Percentiles rank a stretch among this genome's conserved stretches.
Evolutionary conservation across 2,329 filamentous ascomycete species (phyloP).

Genomic region (Curvularia eragrostidis): DNA sequence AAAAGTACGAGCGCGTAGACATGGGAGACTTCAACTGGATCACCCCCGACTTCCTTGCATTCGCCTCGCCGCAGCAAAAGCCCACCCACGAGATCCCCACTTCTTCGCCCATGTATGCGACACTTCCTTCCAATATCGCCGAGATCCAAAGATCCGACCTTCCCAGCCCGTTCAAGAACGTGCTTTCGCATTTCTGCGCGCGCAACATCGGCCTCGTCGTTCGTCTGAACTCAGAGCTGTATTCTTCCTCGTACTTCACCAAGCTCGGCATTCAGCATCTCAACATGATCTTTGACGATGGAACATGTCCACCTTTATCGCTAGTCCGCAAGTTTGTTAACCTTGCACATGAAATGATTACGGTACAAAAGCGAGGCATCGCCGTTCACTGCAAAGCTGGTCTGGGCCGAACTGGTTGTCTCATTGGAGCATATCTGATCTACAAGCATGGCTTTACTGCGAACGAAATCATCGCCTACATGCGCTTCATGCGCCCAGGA

Average conservation of each 20-base stretch:
- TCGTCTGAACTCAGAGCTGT: conserved; percentile 91
- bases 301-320: conserved; percentile 86
- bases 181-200: conserved; percentile 85
- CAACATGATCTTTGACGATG: conserved; percentile 99
- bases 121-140: conserved; percentile 76
- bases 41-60: conserved; percentile 91
- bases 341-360: conserved; percentile 93
- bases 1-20: conserved; percentile 92
- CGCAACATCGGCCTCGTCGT: conserved; percentile 93
- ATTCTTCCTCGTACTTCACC: conserved; percentile 97
- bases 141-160: conserved; percentile 75
- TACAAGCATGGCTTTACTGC: conserved; percentile 97
- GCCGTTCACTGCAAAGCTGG: conserved; percentile 99
- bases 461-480: conserved; percentile 95
- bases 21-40: conserved; percentile 99
- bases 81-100: conserved; percentile 75
- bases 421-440: conserved; percentile 97
- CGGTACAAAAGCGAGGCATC: conserved; percentile 86
- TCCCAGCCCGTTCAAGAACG: conserved; percentile 92
- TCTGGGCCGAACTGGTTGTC: conserved; percentile 89
- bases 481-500: conserved; percentile 98
- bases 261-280: conserved; percentile 93
- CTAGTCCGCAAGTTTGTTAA: conserved; percentile 96
- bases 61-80: conserved; percentile 89
- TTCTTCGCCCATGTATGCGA: conserved; percentile 74